Evolutionary conservation across 805 yeast genomes (phyloP).

Genomic region (Candida nitratophila): DNA sequence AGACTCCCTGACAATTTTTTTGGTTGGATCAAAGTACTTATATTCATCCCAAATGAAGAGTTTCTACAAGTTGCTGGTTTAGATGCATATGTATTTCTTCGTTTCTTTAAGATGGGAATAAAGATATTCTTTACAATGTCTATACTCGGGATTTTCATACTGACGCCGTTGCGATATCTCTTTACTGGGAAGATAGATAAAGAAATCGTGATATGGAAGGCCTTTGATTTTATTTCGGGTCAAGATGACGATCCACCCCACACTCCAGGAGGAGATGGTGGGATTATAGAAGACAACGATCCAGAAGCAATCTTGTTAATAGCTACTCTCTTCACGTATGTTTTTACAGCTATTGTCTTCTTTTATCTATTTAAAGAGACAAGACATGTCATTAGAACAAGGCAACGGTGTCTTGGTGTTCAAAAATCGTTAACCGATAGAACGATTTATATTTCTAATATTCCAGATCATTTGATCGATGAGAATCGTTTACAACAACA

Average conservation of each 20-base stretch:
- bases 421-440: constrained; percentile 56
- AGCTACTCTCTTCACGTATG: constrained; percentile 49
- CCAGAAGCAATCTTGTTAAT: constrained; percentile 37
- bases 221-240: not conserved
- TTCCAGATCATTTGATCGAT: constrained; percentile 39
- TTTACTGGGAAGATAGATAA: constrained; percentile 42
- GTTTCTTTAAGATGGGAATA: constrained; percentile 53
- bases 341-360: constrained; percentile 42
- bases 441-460: constrained; percentile 48
- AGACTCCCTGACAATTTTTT: constrained; percentile 40
- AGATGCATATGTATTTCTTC: constrained; percentile 50
- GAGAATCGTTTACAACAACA: constrained; percentile 38
- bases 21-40: constrained; percentile 47
- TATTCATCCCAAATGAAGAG: constrained; percentile 40
- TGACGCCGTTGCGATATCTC: constrained; percentile 47
- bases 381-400: constrained; percentile 38
- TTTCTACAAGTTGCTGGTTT: constrained; percentile 50
- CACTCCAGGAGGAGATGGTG: too few relatives aligned
- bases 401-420: constrained; percentile 52
- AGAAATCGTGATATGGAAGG: constrained; percentile 7
- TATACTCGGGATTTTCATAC: constrained; percentile 37
- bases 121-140: constrained; percentile 36
- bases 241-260: too few relatives aligned
- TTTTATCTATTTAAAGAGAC: constrained; percentile 41
- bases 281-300: constrained; percentile 13